These are phyloP conservation scores for Kingdonia uniflora DNA, from an alignment of 164 flowering plant genomes.

Conservation along the genomic window DNA sequence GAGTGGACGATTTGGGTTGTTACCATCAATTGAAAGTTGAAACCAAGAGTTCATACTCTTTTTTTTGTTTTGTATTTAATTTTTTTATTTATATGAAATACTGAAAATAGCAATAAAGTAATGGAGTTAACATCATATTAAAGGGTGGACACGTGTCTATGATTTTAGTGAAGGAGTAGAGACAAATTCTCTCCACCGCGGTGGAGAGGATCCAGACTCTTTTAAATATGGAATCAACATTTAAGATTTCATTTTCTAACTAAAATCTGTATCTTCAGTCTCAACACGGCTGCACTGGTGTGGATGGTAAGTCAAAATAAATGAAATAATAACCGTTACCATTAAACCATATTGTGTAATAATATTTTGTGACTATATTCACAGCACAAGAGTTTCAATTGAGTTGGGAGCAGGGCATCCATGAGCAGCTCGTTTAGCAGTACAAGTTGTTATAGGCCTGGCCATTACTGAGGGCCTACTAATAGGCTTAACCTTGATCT, in stretches of 20 bases:
- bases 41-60: no score
- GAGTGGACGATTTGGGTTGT: no score
- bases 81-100: no score
- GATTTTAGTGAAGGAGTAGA: no score
- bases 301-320: slow-evolving; percentile 46
- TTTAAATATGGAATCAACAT: not conserved
- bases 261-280: slow-evolving; percentile 28
- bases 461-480: slow-evolving; percentile 40
- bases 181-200: no score
- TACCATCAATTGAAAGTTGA: no score
- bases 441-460: slow-evolving; percentile 30
- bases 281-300: slow-evolving; percentile 35
- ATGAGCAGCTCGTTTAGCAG: slow-evolving; percentile 47
- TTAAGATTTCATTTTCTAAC: not conserved
- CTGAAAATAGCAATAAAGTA: no score
- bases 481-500: slow-evolving; percentile 31
- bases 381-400: slow-evolving; percentile 73
- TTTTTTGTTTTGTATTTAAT: no score
- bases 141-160: no score
- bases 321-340: not conserved
- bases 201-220: no score
- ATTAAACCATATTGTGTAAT: no score
- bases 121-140: no score
- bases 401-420: slow-evolving; percentile 76
- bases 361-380: not conserved